Base-by-base conservation (phyloP, 2,329 filamentous ascomycete species). In the Colletotrichum sp. region DNA sequence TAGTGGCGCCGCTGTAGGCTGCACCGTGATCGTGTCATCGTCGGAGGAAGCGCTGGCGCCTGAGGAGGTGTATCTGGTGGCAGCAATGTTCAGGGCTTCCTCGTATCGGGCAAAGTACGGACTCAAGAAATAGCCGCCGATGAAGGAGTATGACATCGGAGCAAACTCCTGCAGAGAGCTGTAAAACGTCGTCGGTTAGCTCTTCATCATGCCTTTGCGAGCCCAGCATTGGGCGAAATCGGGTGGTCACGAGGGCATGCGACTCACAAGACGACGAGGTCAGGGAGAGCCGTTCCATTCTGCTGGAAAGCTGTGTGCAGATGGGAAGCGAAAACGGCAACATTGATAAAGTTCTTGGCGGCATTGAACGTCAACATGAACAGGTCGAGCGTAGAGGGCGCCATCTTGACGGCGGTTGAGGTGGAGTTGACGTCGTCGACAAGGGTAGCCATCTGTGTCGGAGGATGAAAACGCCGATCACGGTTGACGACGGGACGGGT, bases 361-460 rank as follows among this genome's bases (percentile, higher is more conserved):
- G 95, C 98, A 83, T 98, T 98, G 88, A 97, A 98, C 13, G 96
- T 98, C 70, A 98, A 85, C 77, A 98, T 90, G 80, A 98, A 93
- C 72, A 96, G 85, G 80, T 93, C 92, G 71, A 98, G 88, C 76
- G 88, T 86, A 57, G 89, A 88, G 67, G 83, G 80, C 70, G 85
- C 81, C 86, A 83, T 84, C 44, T 79, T 80, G 76, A 39, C 70
- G 57, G 64, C 28, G 64, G 73, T 71, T 63, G 64, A 61, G 67
- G 61, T 74, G 74, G 67, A 68, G 69, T 77, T 67, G 76, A 66
- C 66, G 69, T 74, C 61, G 65, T 73, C 39, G 55, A 67, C 74
- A 64, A 71, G 70, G 74, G 66, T 74, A 27, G 70, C 72, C 55
- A 71, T 74, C 27, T 48, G 28, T 63, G 72, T 71, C 63, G 72